Evolutionary conservation across 768 basidiomycete species (phyloP).

Genomic region (Amanita polypyramis): DNA sequence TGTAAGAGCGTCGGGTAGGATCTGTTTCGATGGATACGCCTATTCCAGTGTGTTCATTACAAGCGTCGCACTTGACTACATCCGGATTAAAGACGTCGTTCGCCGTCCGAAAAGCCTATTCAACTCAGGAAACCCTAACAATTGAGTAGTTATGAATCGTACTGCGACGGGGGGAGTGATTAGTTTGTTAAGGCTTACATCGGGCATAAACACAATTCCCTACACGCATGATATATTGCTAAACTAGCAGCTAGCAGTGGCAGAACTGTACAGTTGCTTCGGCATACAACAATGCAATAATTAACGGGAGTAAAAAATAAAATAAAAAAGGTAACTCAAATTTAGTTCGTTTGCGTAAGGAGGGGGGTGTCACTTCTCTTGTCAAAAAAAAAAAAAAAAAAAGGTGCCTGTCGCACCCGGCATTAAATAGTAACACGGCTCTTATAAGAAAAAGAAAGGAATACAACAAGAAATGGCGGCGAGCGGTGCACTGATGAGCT

Average conservation of each 20-base stretch:
- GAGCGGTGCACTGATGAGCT: neutral
- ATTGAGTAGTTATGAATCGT: too few species aligned
- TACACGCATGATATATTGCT: constrained; percentile 4
- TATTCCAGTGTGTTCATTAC: too few species aligned
- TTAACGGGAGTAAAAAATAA: neutral
- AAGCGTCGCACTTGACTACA: too few species aligned
- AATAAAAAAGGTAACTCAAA: neutral
- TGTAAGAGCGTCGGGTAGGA: too few species aligned
- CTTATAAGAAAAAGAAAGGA: neutral
- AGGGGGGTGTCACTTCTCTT: constrained; percentile 2
- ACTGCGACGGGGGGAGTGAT: too few species aligned
- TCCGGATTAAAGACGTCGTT: too few species aligned
- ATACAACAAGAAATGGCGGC: constrained; percentile 2
- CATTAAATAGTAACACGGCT: constrained; percentile 4
- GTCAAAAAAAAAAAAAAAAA: neutral
- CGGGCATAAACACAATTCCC: neutral
- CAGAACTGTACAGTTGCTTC: neutral
- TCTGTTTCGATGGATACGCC: too few species aligned
- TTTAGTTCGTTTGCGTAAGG: too few species aligned
- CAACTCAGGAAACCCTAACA: too few species aligned
- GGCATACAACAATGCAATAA: constrained; percentile 6
- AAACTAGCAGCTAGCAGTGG: neutral
- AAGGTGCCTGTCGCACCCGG: constrained; percentile 2
- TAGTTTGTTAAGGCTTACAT: too few species aligned
- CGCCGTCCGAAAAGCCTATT: too few species aligned